Evolutionary conservation across 192 early-diverging fungal species (phyloP), one percentile per base, ranked within the genome.

Genomic region (Powellomyces hirtus): DNA sequence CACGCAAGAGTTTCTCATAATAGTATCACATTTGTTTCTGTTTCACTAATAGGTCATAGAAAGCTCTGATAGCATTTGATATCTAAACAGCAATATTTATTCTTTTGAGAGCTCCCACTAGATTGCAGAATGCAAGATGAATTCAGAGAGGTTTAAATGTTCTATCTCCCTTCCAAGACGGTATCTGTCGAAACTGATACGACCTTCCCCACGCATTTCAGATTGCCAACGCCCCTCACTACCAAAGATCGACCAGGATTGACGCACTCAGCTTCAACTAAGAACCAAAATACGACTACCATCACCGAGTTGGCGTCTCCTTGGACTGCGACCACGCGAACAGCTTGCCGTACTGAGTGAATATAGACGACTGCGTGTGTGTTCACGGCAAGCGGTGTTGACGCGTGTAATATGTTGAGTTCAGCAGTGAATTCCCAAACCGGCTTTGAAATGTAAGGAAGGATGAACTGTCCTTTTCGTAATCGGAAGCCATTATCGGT

Each of bases 181-280:
- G n/a, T n/a, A n/a, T n/a, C n/a, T n/a, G n/a, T n/a, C n/a, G n/a
- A n/a, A 2, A 66, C 46, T 13, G 49, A 4, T 1, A 83, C 75
- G 10, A 91, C 79, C 61, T 83, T 84, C 13, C 90, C 90, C 0
- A 91, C 75, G 59, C 90, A 90, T 66, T 89, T 91, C 31, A 85
- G 78, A 22, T 77, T 64, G n/a, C 79, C 87, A 60, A 85, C 77
- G 52, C 83, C 81, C 42, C 83, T 78, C 49, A 91, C 85, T 30
- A 91, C 52, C 0, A 91, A 81, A 1, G 81, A 77, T 0, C 82
- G 70, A 4, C 86, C 90, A 14, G 81, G 71, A 10, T 72, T 70
- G 37, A 91, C 66, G 44, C 83, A 86, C 30, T 81, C 85, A 22
- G 89, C 86, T 65, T 89, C 85, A 46, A 80, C 71, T 36, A 84